Percentiles rank a stretch among this genome's conserved stretches.
Conservation (phyloP, 2,329 filamentous ascomycete genomes). For the Botrytis fabae region DNA sequence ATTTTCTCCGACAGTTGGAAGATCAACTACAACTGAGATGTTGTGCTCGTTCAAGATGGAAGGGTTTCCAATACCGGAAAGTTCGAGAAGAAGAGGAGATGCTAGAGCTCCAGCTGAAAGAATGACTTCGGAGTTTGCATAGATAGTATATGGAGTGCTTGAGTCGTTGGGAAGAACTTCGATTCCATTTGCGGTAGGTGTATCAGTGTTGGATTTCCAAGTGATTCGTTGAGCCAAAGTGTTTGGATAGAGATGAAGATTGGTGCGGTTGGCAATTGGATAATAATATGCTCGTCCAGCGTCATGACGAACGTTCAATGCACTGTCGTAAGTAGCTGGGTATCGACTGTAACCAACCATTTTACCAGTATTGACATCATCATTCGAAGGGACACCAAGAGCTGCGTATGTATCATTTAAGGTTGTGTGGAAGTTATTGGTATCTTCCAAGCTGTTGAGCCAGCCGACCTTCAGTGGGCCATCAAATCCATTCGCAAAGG, state of each 20-base stretch:
- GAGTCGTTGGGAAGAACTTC: conserved; percentile 29
- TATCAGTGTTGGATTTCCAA: conserved; percentile 16
- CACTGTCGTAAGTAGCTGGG: conserved; percentile 46
- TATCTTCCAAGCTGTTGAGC: conserved; percentile 41
- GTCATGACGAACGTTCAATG: conserved; percentile 44
- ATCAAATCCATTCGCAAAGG: conserved; percentile 41
- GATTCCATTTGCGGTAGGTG: conserved; percentile 44
- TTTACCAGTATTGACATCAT: conserved; percentile 45
- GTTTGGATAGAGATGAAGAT: conserved; percentile 40
- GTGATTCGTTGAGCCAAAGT: conserved; percentile 28
- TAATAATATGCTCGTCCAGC: conserved; percentile 47
- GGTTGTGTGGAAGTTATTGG: conserved; percentile 38
- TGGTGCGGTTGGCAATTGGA: conserved; percentile 43
- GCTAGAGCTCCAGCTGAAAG: conserved; percentile 36
- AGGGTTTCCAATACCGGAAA: conserved; percentile 41
- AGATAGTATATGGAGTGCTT: conserved; percentile 28
- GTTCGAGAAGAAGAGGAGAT: conserved; percentile 41
- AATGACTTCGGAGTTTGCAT: conserved; percentile 38
- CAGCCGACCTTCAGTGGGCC: conserved; percentile 45
- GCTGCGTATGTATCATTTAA: conserved; percentile 41
- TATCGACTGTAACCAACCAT: conserved; percentile 44
- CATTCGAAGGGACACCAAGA: conserved; percentile 41
- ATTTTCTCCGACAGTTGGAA: conserved; percentile 34
- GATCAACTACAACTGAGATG: conserved; percentile 24
- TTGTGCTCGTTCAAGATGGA: conserved; percentile 23